Base-by-base conservation (phyloP, 192 early-diverging fungal species). In the Phlyctochytrium arcticum region DNA sequence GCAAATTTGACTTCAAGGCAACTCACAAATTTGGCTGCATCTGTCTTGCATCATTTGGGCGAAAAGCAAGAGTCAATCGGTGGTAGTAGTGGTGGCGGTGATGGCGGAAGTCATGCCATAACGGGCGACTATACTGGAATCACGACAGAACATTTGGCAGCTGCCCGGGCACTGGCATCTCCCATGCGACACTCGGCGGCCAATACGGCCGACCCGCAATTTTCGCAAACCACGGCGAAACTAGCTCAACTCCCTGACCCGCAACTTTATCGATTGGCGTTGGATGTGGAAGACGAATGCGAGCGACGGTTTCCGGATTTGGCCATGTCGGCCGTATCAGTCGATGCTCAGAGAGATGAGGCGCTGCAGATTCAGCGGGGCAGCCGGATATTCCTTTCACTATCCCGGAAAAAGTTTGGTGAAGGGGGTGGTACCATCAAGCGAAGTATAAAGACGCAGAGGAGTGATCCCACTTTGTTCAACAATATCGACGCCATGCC, bases 271-370 rank as follows among this genome's bases (percentile, higher is more conserved):
- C 47, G 61, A 12, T 24, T 63, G 29, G 49, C 61, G 5, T 23
- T 54, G 48, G 61, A 63, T 32, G 49, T 63, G 7, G 61, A 63
- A 53, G 49, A 15, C 21, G 61, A 63, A 26, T 63, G 48, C 35
- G 61, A 63, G 36, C 61, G 61, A 6, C 47, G 61, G 24, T 63
- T 63, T 37, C 61, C 61, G n/a, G 61, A 63, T 35, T 48, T 63
- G 19, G 61, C 61, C 4, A 23, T 63, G 29, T 53, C 61, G 7
- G 61, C 49, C 6, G 26, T 49, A 35, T 63, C 61, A 23, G 21
- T 61, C 21, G 36, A 32, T 23, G 57, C 57, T 1, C 36, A 42
- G 7, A 46, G 48, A 23, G 44, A 31, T 6, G 19, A 36, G 35
- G 33, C 23, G 29, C 42, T 48, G 27, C 26, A 37, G 23, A 23